These are phyloP conservation scores for Kwoniella dejecticola DNA, from an alignment of 768 basidiomycete genomes.

Conservation along the genomic window DNA sequence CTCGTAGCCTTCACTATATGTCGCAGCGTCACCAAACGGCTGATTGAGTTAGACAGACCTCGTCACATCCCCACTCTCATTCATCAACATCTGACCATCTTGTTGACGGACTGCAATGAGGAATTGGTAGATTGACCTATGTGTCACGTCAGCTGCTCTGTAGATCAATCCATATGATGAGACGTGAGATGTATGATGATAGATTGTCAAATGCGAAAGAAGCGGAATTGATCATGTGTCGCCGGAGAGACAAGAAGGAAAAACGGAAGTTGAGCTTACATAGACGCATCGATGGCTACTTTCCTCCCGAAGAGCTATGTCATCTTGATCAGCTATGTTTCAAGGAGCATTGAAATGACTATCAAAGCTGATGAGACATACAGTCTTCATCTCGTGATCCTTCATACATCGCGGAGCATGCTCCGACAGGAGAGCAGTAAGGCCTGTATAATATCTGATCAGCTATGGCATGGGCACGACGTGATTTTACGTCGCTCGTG, in stretches of 20 bases:
- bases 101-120: constrained; percentile 94
- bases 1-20: not conserved
- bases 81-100: constrained; percentile 94
- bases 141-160: constrained; percentile 3
- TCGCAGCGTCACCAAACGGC: not conserved
- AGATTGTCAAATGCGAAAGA: too few species aligned
- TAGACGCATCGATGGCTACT: constrained; percentile 89
- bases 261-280: constrained; percentile 39
- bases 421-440: constrained; percentile 84
- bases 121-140: constrained; percentile 65
- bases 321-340: constrained; percentile 7
- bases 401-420: constrained; percentile 79
- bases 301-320: constrained; percentile 85
- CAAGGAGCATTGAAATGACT: not conserved
- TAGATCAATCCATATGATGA: too few species aligned
- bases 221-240: too few species aligned
- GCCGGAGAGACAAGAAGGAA: constrained; percentile 21
- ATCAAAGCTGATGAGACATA: constrained; percentile 17
- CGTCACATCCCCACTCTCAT: constrained; percentile 96
- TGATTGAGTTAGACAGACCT: constrained; percentile 60
- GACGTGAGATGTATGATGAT: too few species aligned
- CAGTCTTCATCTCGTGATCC: constrained; percentile 91
- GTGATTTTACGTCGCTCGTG: not conserved
- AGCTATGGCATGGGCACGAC: not conserved
- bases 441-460: constrained; percentile 56